A percentile compares a stretch with the other conserved stretches of the same genome.
Conservation (phyloP, 2,329 filamentous ascomycete species). For the Hypoxylon sp. region DNA sequence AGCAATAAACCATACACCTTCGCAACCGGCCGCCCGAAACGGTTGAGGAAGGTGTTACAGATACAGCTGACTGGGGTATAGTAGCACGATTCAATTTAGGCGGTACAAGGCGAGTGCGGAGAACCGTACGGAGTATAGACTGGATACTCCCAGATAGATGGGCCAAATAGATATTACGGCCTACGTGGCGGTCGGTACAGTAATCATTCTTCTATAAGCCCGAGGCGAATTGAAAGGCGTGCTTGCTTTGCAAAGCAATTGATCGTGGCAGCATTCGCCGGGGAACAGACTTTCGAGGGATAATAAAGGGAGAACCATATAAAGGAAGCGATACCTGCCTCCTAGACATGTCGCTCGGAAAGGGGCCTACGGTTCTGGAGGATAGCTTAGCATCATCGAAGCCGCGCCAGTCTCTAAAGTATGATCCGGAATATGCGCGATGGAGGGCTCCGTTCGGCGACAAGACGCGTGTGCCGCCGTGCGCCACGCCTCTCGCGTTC, state of each 20-base stretch:
- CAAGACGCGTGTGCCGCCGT: constrained; percentile 30
- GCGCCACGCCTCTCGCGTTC: constrained; percentile 31
- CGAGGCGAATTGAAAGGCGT: too few relatives aligned
- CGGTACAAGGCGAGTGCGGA: too few relatives aligned
- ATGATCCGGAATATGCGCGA: constrained; percentile 36
- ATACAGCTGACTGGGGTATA: too few relatives aligned
- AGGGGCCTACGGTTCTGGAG: background rate
- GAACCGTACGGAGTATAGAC: too few relatives aligned
- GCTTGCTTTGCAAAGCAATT: background rate
- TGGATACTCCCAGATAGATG: too few relatives aligned
- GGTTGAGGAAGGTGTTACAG: too few relatives aligned
- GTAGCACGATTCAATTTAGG: background rate
- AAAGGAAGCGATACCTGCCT: background rate
- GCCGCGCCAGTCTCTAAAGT: constrained; percentile 32
- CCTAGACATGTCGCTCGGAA: background rate
- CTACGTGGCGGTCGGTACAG: background rate
- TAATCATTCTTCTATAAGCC: too few relatives aligned
- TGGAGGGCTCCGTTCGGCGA: constrained; percentile 33
- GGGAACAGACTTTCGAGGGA: background rate
- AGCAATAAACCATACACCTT: too few relatives aligned
- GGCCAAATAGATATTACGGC: too few relatives aligned
- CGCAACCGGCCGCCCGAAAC: too few relatives aligned
- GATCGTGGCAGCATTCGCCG: background rate
- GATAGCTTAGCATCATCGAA: background rate
- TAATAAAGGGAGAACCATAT: background rate